phyloP scores from a whole-genome alignment of 768 basidiomycete genomes.

The Sarcomyxa edulis region DNA sequence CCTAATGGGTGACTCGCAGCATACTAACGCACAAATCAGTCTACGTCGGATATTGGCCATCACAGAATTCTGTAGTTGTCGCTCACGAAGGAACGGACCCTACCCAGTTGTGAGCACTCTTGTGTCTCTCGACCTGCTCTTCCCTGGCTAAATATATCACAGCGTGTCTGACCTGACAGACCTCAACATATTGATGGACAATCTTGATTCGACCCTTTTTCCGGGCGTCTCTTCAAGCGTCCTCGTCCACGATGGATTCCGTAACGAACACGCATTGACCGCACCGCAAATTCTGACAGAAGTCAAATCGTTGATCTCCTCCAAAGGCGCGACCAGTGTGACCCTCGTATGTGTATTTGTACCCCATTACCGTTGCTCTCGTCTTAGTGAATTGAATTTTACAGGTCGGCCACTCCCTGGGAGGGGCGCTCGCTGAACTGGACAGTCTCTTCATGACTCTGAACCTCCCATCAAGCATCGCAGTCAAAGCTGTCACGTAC shows the following conservation, averaged over 20 bases:
- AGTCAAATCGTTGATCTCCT: constrained; percentile 32
- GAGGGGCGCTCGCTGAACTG: constrained; percentile 48
- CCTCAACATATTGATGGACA: constrained; percentile 30
- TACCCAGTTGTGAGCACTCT: constrained; percentile 39
- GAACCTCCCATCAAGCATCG: constrained; percentile 36
- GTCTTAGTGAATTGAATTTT: constrained; percentile 1
- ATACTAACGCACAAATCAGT: constrained; percentile 21
- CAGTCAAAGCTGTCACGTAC: constrained; percentile 39
- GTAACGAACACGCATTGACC: constrained; percentile 41
- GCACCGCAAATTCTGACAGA: constrained; percentile 38
- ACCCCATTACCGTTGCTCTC: constrained; percentile 7
- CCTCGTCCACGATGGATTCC: constrained; percentile 50
- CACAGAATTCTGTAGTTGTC: constrained; percentile 47
- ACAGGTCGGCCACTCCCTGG: constrained; percentile 49
- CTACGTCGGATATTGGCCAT: constrained; percentile 54
- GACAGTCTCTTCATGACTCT: constrained; percentile 42
- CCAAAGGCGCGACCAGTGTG: constrained; percentile 31
- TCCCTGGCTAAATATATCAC: constrained; percentile 1
- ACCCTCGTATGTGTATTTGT: constrained; percentile 27
- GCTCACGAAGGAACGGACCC: constrained; percentile 62
- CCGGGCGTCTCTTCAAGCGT: constrained; percentile 43
- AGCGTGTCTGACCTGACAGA: constrained; percentile 52
- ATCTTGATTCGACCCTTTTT: constrained; percentile 43
- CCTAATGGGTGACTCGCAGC: not conserved
- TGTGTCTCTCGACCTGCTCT: not conserved